Evolutionary conservation across 2,329 filamentous ascomycete species (phyloP).

Genomic region (Hymenoscyphus albidus): DNA sequence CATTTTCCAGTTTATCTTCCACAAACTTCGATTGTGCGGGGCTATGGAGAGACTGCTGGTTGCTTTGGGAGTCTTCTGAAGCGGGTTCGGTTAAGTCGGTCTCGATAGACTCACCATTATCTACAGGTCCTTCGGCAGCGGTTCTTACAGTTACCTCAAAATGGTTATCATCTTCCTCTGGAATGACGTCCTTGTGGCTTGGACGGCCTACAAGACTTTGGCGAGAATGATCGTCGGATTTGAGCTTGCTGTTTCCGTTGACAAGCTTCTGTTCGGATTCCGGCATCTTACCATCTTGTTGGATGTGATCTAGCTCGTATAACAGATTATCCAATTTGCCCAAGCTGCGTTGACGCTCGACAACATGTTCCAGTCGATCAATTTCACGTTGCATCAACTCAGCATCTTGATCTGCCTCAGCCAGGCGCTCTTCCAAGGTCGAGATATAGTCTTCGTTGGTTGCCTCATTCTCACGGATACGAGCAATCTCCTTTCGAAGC

Average conservation of each 20-base stretch:
- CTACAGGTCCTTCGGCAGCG: slow-evolving; percentile 33
- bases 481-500: slow-evolving; percentile 84
- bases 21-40: slow-evolving; percentile 81
- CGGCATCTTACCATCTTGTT: slow-evolving; percentile 51
- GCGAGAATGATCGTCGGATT: slow-evolving; percentile 49
- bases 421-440: slow-evolving; percentile 88
- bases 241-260: slow-evolving; percentile 44
- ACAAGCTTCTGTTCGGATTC: slow-evolving; percentile 35
- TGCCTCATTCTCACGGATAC: slow-evolving; percentile 84
- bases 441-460: slow-evolving; percentile 96
- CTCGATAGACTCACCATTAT: slow-evolving; percentile 37
- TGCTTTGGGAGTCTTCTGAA: slow-evolving; percentile 32
- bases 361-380: slow-evolving; percentile 86
- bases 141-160: slow-evolving; percentile 23
- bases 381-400: slow-evolving; percentile 97
- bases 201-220: slow-evolving; percentile 52
- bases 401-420: slow-evolving; percentile 91
- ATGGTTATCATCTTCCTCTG: slow-evolving; percentile 32
- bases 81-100: slow-evolving; percentile 32
- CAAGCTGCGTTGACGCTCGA: slow-evolving; percentile 90
- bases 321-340: slow-evolving; percentile 92
- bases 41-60: slow-evolving; percentile 48
- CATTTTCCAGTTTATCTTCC: slow-evolving; percentile 85
- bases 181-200: slow-evolving; percentile 52
- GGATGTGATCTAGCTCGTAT: slow-evolving; percentile 80